Conservation (phyloP, 2,329 filamentous ascomycete genomes). For the Neonectria sp. region DNA sequence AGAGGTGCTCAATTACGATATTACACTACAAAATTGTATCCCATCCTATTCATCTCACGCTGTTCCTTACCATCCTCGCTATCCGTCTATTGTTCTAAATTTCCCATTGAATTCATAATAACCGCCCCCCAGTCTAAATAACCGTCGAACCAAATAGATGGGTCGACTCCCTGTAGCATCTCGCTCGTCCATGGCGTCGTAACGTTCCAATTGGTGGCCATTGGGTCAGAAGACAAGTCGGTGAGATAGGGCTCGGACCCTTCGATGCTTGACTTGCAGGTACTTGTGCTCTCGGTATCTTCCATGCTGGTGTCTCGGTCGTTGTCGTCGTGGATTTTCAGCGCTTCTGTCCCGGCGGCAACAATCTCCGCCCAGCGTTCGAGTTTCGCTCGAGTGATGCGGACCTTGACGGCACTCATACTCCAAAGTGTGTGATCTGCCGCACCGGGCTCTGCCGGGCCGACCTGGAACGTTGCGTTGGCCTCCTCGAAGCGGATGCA, state of each 20-base stretch:
- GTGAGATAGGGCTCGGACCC: slow-evolving; percentile 28
- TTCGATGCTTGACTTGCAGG: background rate
- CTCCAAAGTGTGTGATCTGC: slow-evolving; percentile 65
- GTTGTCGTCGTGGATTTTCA: slow-evolving; percentile 39
- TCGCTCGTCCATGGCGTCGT: slow-evolving; percentile 51
- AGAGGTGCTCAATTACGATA: background rate
- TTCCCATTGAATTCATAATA: slow-evolving; percentile 50
- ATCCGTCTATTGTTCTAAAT: slow-evolving; percentile 41
- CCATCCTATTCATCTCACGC: background rate
- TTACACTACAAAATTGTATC: background rate
- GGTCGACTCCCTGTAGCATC: slow-evolving; percentile 52
- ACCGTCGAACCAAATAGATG: slow-evolving; percentile 54
- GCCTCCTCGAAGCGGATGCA: slow-evolving; percentile 61
- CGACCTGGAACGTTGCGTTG: slow-evolving; percentile 54
- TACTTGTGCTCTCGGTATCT: slow-evolving; percentile 8
- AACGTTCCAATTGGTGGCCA: slow-evolving; percentile 45
- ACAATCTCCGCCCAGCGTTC: slow-evolving; percentile 64
- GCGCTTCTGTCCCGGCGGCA: slow-evolving; percentile 51
- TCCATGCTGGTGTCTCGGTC: slow-evolving; percentile 39
- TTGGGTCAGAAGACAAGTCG: slow-evolving; percentile 44
- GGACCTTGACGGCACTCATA: slow-evolving; percentile 63
- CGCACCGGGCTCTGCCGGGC: slow-evolving; percentile 49
- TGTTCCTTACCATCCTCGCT: background rate
- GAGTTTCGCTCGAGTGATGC: slow-evolving; percentile 62
- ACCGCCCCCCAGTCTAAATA: slow-evolving; percentile 54